phyloP scores from a whole-genome alignment of 1,139 yeast species.

The Diutina sp. region DNA sequence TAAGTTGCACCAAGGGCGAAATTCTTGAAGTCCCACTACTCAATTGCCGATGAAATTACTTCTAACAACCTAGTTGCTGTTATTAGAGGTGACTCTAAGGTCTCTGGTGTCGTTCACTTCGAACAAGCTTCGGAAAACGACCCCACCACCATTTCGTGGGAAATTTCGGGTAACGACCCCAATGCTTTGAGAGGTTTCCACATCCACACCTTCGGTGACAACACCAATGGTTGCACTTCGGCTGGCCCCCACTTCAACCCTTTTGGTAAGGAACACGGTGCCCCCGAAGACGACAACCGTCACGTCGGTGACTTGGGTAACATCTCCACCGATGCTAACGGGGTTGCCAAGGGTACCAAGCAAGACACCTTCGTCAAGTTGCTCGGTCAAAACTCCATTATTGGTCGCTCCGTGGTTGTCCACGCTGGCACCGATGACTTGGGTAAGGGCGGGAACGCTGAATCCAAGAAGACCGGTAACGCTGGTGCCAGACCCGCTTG shows the following conservation, averaged over 20 bases:
- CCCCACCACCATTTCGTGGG: slow-evolving; percentile 80
- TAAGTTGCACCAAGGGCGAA: neutral
- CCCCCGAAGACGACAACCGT: slow-evolving; percentile 79
- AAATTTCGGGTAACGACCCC: slow-evolving; percentile 76
- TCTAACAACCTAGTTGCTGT: slow-evolving; percentile 58
- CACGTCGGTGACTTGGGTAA: slow-evolving; percentile 98
- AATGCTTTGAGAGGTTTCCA: slow-evolving; percentile 95
- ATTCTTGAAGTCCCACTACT: neutral
- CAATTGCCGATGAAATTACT: neutral
- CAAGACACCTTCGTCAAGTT: slow-evolving; percentile 68
- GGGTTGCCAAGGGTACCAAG: slow-evolving; percentile 83
- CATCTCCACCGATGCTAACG: slow-evolving; percentile 71
- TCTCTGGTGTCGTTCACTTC: slow-evolving; percentile 73
- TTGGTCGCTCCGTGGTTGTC: slow-evolving; percentile 94
- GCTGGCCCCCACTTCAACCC: slow-evolving; percentile 99
- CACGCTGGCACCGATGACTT: slow-evolving; percentile 93
- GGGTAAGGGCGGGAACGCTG: slow-evolving; percentile 92
- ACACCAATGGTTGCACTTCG: slow-evolving; percentile 97
- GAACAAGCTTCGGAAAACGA: slow-evolving; percentile 70
- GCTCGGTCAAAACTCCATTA: slow-evolving; percentile 71
- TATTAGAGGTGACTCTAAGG: slow-evolving; percentile 86
- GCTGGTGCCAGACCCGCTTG: slow-evolving; percentile 99
- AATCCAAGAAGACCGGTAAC: slow-evolving; percentile 93
- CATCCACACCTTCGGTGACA: slow-evolving; percentile 95
- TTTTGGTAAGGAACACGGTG: slow-evolving; percentile 81